Evolutionary conservation across 2,329 filamentous ascomycete species (phyloP).

Genomic region (Arthrobotrys conoides): DNA sequence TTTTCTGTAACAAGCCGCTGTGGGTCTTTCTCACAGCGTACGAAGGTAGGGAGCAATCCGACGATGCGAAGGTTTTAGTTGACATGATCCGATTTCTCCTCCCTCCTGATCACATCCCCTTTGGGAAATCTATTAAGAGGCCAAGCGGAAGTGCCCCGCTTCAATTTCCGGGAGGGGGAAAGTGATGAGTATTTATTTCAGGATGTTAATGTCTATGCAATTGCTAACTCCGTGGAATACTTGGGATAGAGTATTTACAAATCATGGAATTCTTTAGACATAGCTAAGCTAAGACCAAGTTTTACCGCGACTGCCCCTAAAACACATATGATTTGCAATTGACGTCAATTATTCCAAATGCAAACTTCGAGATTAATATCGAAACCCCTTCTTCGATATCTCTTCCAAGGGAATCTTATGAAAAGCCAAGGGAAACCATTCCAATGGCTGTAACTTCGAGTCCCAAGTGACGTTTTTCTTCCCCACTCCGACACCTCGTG

Average conservation of each 20-base stretch:
- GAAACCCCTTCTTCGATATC: not conserved
- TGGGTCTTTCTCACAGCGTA: not conserved
- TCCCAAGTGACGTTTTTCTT: not conserved
- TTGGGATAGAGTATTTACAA: too few relatives aligned
- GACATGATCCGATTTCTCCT: not conserved
- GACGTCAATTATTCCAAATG: not conserved
- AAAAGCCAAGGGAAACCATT: not conserved
- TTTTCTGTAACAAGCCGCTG: not conserved
- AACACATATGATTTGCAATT: not conserved
- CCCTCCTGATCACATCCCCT: slow-evolving; percentile 25
- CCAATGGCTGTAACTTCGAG: not conserved
- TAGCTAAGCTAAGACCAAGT: too few relatives aligned
- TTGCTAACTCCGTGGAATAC: not conserved
- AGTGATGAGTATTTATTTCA: not conserved
- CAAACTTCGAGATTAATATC: not conserved
- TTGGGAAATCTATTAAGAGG: slow-evolving; percentile 11
- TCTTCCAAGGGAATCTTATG: not conserved
- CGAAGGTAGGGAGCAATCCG: not conserved
- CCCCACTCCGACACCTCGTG: not conserved
- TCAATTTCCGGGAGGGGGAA: slow-evolving; percentile 11
- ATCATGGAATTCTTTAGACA: not conserved
- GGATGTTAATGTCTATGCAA: not conserved
- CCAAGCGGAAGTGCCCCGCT: not conserved
- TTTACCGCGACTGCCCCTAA: slow-evolving; percentile 10
- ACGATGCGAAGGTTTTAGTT: not conserved